phyloP scores from a whole-genome alignment of 768 basidiomycete species.

The Tricholoma terreum region DNA sequence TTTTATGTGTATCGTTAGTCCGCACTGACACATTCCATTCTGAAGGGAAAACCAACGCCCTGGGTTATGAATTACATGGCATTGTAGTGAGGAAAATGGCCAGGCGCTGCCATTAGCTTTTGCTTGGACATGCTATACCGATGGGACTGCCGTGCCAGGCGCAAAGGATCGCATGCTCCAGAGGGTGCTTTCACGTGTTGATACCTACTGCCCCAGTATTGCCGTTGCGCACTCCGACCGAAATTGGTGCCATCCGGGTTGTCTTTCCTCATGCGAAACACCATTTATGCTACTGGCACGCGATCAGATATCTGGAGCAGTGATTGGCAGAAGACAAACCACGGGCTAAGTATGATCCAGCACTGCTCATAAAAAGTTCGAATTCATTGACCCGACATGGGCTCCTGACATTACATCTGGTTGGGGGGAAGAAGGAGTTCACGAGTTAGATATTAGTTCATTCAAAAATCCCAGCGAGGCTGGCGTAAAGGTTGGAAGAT shows the following conservation, averaged over 20 bases:
- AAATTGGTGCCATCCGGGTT: constrained; percentile 24
- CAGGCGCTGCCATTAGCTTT: constrained; percentile 8
- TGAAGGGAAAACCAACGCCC: constrained; percentile 4
- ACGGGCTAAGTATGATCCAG: constrained; percentile 17
- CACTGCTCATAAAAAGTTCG: constrained; percentile 12
- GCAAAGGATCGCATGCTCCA: constrained; percentile 20
- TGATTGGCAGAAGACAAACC: constrained; percentile 19
- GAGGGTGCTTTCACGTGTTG: constrained; percentile 14
- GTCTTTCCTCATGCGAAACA: constrained; percentile 23
- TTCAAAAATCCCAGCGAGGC: too few species aligned
- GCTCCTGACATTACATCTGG: constrained; percentile 16
- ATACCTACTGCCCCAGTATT: constrained; percentile 14
- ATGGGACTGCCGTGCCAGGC: constrained; percentile 12
- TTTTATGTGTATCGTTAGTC: too few species aligned
- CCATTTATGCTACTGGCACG: constrained; percentile 34
- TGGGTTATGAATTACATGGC: background rate
- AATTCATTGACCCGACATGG: constrained; percentile 24
- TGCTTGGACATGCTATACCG: too few species aligned
- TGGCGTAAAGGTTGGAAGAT: too few species aligned
- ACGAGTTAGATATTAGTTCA: too few species aligned
- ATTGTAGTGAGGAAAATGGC: constrained; percentile 1
- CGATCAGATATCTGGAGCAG: constrained; percentile 20
- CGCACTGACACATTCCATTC: too few species aligned
- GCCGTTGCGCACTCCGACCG: constrained; percentile 19
- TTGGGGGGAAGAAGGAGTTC: constrained; percentile 14